Evolutionary conservation across 73 alveolate genomes (phyloP), one percentile per base, ranked within the genome.

Genomic region (Stentor coeruleus): DNA sequence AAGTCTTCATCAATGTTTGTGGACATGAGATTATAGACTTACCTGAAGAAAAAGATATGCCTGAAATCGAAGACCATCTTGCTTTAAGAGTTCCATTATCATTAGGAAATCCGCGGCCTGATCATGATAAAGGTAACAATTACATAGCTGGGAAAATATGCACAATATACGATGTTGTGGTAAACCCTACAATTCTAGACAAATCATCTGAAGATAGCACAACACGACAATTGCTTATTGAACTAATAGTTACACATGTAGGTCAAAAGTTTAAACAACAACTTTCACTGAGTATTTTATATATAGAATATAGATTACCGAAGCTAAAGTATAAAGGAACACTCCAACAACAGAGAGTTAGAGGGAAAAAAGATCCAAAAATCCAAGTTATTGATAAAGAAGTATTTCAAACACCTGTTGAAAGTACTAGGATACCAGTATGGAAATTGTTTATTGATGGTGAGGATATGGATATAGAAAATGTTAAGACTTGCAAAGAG

Each of bases 281-380:
- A 35, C 81, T 87, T 0, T 39, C 84, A 35, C 86, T 74, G 58
- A 86, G 91, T 86, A 86, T 74, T 37, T 0, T 49, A 3, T 39
- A 59, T 60, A 4, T 60, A 86, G 90, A 87, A 59, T 87, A 73
- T 57, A 60, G 80, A 11, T 35, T 59, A 4, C 85, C 84, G 3
- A 87, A 83, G 76, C 59, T 87, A 74, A 87, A 87, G 37, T 87
- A 87, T 38, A 87, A 87, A 38, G 93, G 93, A 35, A 87, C 87
- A 26, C 28, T 84, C 20, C 74, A 87, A 58, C 87, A 74, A 66
- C 57, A 87, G 74, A 82, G 93, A 42, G 86, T 87, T 15, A 82
- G 87, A 85, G 93, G 90, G 49, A 87, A 87, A 38, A 87, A 87
- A 85, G 86, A 87, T 14, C 93, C 93, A 3, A 87, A 87, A 82